A percentile compares a stretch with the other conserved stretches of the same genome.
Evolutionary conservation across 2,329 filamentous ascomycete species (phyloP).

Genomic region (Aspergillus ruber): DNA sequence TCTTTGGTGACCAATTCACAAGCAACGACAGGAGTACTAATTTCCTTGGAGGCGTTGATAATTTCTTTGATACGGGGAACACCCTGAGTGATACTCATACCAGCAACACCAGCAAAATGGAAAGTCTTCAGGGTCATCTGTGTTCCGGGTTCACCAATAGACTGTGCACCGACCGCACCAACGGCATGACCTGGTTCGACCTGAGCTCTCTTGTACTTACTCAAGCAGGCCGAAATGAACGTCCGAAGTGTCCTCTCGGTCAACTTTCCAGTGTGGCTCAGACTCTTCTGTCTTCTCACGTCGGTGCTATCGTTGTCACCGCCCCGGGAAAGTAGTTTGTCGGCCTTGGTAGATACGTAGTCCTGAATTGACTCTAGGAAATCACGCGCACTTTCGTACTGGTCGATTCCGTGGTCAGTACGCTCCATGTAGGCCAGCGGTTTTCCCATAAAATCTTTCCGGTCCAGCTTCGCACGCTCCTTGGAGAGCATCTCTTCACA

Average conservation of each 20-base stretch:
- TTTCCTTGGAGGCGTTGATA: constrained; percentile 92
- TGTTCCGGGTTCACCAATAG: constrained; percentile 94
- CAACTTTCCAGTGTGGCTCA: constrained; percentile 75
- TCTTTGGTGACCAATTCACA: constrained; percentile 74
- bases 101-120: constrained; percentile 98
- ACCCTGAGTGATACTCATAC: constrained; percentile 99
- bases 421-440: constrained; percentile 63
- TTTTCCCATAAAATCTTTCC: constrained; percentile 56
- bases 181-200: constrained; percentile 94
- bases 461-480: constrained; percentile 60
- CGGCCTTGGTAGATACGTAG: constrained; percentile 60
- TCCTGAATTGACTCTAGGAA: constrained; percentile 74
- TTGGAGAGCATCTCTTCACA: constrained; percentile 62
- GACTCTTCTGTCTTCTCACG: constrained; percentile 24
- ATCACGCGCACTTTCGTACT: constrained; percentile 72
- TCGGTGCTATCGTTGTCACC: constrained; percentile 25
- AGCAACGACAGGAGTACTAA: constrained; percentile 88
- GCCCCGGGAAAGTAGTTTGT: constrained; percentile 47
- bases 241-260: constrained; percentile 64
- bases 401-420: constrained; percentile 62
- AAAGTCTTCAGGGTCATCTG: constrained; percentile 99
- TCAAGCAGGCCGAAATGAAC: constrained; percentile 76
- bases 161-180: constrained; percentile 92
- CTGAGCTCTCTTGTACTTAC: constrained; percentile 84
- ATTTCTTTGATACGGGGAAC: constrained; percentile 99